Percentiles rank a stretch among this genome's conserved stretches.
These are phyloP conservation scores for Sabuloglossum arenarium DNA, from an alignment of 495 filamentous ascomycete genomes.

Conservation along the genomic window DNA sequence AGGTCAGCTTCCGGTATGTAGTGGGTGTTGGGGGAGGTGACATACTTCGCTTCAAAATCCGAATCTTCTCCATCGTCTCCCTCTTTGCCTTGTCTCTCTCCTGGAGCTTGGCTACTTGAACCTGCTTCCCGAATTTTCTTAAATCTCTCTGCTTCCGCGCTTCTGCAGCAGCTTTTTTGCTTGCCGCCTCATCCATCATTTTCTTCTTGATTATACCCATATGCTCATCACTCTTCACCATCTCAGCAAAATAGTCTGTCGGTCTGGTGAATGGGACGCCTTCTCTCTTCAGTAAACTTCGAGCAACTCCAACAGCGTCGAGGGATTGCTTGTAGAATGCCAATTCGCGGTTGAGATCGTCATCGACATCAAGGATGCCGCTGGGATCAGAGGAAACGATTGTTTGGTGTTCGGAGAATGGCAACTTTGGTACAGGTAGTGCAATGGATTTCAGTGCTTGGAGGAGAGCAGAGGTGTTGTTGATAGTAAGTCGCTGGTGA, in stretches of 20 bases:
- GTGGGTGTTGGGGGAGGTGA: slow-evolving; percentile 4
- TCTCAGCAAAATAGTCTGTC: slow-evolving; percentile 92
- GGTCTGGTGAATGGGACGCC: slow-evolving; percentile 70
- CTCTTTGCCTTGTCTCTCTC: slow-evolving; percentile 80
- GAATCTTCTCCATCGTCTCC: slow-evolving; percentile 84
- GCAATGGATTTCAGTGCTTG: slow-evolving; percentile 56
- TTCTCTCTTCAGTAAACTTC: slow-evolving; percentile 55
- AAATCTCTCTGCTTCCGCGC: slow-evolving; percentile 81
- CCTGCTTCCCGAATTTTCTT: slow-evolving; percentile 98
- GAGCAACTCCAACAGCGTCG: slow-evolving; percentile 48
- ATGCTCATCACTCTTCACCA: slow-evolving; percentile 94
- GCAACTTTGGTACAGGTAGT: slow-evolving; percentile 34
- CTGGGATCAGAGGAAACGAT: slow-evolving; percentile 31
- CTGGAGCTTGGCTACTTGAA: slow-evolving; percentile 89
- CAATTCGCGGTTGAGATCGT: slow-evolving; percentile 76
- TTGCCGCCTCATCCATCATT: slow-evolving; percentile 74
- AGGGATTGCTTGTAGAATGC: slow-evolving; percentile 88
- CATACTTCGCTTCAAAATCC: slow-evolving; percentile 79
- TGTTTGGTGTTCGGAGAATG: slow-evolving; percentile 45
- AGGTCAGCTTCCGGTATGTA: background rate
- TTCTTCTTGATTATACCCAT: slow-evolving; percentile 93
- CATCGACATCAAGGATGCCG: slow-evolving; percentile 47
- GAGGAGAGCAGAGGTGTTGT: slow-evolving; percentile 76
- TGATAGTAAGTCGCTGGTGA: slow-evolving; percentile 87
- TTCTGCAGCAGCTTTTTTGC: slow-evolving; percentile 80